Base-by-base conservation (phyloP, 148 eudicot species). In the Nepenthes gracilis region DNA sequence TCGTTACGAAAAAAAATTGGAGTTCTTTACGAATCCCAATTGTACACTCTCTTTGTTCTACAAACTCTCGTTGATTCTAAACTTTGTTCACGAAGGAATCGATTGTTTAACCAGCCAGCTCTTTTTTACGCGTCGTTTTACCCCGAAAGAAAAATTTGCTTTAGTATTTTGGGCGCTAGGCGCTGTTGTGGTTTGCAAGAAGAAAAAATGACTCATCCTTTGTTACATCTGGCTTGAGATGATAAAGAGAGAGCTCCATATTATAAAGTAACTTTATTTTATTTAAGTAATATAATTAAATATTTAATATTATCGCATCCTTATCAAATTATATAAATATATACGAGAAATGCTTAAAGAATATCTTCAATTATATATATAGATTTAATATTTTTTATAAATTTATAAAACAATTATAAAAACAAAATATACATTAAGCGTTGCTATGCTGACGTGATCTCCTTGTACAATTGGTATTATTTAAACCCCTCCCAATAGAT, bases 141-240 rank as follows among this genome's bases (percentile, higher is more conserved):
- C 35, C 57, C 13, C 2, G 57, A 54, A 54, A 54, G 35, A 11
- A 54, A 54, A 54, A 54, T 54, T 33, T 0, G 57, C 34, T 54
- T 54, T 54, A 11, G 1, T 15, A 2, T 33, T 54, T 12, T 50
- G 9, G 12, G 57, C 4, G 53, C 53, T 57, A 57, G 60, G 60
- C 40, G 0, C 43, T 57, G 9, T 59, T 23, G 62, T 59, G 48
- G 49, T 59, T 59, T 34, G 13, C 62, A 2, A 59, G 62, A 59
- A 59, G 48, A 49, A 59, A 40, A 57, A 57, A 57, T 43, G 60
- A 57, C 43, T 57, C 43, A 57, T 57, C 60, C 43, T 57, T 57
- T 57, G 36, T 57, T 57, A 43, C 43, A 57, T 57, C 43, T 35
- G 43, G 40, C 60, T 33, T 2, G 60, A 57, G 60, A 57, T 57